These are phyloP conservation scores for Ambrosiella cleistominuta DNA, from an alignment of 2,329 filamentous ascomycete species.

Conservation along the genomic window DNA sequence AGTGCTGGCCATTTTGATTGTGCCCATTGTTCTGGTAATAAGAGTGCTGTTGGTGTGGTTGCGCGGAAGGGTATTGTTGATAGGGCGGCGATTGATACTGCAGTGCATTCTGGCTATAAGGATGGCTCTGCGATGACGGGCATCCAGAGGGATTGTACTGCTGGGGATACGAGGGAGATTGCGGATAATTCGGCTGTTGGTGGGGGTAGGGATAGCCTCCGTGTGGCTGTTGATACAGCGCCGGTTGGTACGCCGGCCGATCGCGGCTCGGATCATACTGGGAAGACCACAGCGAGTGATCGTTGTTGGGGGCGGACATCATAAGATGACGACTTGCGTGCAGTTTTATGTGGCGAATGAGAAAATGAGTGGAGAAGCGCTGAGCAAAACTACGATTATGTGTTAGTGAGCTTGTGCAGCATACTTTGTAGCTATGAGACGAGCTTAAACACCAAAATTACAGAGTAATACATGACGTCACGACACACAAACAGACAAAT, in stretches of 20 bases:
- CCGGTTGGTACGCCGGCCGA: not conserved
- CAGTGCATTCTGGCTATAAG: conserved; percentile 1
- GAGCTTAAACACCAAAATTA: not conserved
- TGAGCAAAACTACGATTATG: not conserved
- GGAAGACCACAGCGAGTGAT: not conserved
- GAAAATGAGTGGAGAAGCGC: not conserved
- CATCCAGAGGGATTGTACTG: not conserved
- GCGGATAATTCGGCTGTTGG: not conserved
- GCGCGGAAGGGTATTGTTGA: not conserved
- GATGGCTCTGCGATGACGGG: not conserved
- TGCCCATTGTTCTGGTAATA: conserved; percentile 2
- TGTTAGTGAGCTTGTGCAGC: not conserved
- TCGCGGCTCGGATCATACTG: not conserved
- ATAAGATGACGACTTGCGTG: not conserved
- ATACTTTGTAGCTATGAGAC: not conserved
- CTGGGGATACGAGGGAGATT: not conserved
- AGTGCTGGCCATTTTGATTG: conserved; percentile 12
- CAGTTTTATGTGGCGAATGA: not conserved
- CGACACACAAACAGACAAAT: too few species aligned
- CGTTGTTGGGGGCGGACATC: not conserved
- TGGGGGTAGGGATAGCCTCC: conserved; percentile 3
- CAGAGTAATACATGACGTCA: too few species aligned
- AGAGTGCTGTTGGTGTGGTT: not conserved
- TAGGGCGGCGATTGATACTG: not conserved
- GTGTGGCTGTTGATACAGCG: not conserved